These are phyloP conservation scores for Leccinum huronense DNA, from an alignment of 1,284 basidiomycete species.

Conservation along the genomic window DNA sequence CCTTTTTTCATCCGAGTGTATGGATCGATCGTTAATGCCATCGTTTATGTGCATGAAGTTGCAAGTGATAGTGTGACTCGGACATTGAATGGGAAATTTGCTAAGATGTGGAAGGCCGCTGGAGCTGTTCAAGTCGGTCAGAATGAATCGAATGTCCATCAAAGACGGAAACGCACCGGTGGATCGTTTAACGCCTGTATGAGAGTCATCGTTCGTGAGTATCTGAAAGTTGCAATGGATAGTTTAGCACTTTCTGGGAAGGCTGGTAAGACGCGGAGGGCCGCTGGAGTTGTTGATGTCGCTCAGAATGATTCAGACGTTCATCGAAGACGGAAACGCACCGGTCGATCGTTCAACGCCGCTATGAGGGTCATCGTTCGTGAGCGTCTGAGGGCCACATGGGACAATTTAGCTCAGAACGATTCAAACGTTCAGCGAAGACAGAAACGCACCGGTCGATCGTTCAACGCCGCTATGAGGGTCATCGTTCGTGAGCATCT, in stretches of 20 bases:
- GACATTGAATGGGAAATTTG: neutral
- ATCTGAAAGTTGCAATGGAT: neutral
- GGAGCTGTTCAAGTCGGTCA: neutral
- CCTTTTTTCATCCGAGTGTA: no score
- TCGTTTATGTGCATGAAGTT: neutral
- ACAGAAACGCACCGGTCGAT: neutral
- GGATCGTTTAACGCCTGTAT: neutral
- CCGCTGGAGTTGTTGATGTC: neutral
- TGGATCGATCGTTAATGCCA: no score
- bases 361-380: neutral
- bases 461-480: neutral
- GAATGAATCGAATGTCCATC: neutral
- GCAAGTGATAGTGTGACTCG: neutral
- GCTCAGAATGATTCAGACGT: neutral
- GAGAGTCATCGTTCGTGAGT: neutral
- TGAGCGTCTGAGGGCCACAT: no score
- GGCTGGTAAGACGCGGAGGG: neutral
- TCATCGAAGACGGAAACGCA: neutral
- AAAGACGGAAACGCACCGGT: neutral
- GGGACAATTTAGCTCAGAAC: neutral
- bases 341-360: neutral
- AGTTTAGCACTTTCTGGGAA: neutral
- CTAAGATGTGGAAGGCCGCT: neutral
- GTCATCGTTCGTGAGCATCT: neutral
- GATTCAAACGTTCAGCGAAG: neutral